Evolutionary conservation across 2,329 filamentous ascomycete species (phyloP).

Genomic region (Colletotrichum sp.): DNA sequence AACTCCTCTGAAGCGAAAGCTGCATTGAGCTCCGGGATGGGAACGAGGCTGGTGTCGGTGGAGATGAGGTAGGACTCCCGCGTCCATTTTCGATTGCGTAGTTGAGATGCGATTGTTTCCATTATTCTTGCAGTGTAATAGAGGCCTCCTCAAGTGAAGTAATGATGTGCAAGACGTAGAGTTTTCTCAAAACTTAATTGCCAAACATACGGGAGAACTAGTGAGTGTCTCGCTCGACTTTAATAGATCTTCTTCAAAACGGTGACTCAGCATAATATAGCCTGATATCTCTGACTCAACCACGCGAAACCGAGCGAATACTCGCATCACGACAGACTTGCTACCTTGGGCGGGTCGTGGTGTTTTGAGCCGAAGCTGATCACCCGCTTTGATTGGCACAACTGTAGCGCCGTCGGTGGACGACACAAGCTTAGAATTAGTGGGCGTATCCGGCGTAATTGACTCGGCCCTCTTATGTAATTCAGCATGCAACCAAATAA

Average conservation of each 20-base stretch:
- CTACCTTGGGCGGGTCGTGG: background rate
- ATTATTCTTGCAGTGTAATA: no score
- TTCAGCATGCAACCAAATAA: no score
- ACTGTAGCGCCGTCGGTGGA: no score
- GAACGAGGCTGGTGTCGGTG: constrained; percentile 61
- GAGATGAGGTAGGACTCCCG: constrained; percentile 63
- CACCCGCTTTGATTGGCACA: no score
- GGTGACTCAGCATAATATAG: background rate
- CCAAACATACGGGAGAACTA: background rate
- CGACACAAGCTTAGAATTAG: no score
- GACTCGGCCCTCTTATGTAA: background rate
- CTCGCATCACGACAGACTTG: background rate
- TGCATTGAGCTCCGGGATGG: constrained; percentile 56
- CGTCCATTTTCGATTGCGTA: constrained; percentile 41
- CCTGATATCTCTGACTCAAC: background rate
- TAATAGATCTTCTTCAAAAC: background rate
- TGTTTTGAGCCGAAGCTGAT: background rate
- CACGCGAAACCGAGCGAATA: background rate
- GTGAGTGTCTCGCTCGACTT: background rate
- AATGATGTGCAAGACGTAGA: background rate
- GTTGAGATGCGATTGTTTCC: background rate
- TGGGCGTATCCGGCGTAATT: background rate
- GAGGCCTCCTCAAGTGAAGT: no score
- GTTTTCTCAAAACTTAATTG: background rate
- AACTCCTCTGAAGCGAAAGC: constrained; percentile 61